These are phyloP conservation scores for Balamuthia mandrillaris DNA, from an alignment of 208 protist genomes.

Conservation along the genomic window DNA sequence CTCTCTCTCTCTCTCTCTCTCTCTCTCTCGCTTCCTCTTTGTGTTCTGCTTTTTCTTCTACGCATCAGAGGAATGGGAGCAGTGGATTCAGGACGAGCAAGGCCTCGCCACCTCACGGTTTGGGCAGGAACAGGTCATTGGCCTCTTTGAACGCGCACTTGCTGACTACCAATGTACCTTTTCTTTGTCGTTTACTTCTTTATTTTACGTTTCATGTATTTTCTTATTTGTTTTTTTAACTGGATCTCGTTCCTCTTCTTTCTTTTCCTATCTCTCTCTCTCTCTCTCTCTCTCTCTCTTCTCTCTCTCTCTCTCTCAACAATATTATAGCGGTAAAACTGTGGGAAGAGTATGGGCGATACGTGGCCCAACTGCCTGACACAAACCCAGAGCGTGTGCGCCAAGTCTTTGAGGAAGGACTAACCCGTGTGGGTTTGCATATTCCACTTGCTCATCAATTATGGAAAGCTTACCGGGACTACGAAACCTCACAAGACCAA, in stretches of 20 bases:
- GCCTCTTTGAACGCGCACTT: not conserved
- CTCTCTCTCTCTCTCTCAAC: too few species aligned
- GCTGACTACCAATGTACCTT: constrained; percentile 16
- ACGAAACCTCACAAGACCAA: not conserved
- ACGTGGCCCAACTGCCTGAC: not conserved
- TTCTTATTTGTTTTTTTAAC: not conserved
- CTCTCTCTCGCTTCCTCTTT: not conserved
- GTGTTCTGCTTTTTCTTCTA: too few species aligned
- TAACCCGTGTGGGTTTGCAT: not conserved
- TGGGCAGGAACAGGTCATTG: not conserved
- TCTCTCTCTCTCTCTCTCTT: too few species aligned
- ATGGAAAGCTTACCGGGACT: constrained; percentile 1
- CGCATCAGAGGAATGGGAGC: not conserved
- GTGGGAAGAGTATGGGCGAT: constrained; percentile 12
- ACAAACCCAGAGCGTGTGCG: not conserved
- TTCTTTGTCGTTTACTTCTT: not conserved
- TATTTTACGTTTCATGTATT: not conserved
- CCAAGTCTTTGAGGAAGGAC: not conserved
- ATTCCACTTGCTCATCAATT: not conserved
- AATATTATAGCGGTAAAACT: not conserved
- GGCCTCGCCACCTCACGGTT: not conserved
- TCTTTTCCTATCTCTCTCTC: not conserved
- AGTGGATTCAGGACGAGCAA: constrained; percentile 6
- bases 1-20: too few species aligned
- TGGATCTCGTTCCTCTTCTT: not conserved